Evolutionary conservation across 192 early-diverging fungal genomes (phyloP), one percentile per base, ranked within the genome.

Genomic region (Thoreauomyces humboldtii): DNA sequence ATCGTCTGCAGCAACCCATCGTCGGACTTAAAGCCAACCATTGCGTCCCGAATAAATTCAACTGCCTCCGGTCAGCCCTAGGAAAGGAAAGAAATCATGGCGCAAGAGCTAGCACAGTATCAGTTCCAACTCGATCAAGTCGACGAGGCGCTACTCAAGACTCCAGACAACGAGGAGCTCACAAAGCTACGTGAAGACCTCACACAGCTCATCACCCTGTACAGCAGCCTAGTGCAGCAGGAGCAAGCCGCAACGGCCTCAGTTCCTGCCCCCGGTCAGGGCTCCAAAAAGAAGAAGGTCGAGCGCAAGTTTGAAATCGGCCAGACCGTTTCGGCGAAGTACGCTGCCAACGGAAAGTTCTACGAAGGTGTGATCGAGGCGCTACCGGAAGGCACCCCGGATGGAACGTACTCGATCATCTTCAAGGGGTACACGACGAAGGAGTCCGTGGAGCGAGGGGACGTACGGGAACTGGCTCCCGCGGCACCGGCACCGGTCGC

Each of bases 121-220:
- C 81, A 75, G 45, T 86, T 88, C 63, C 84, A 88, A 61, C 71
- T 92, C 50, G 81, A 81, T 22, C 86, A 88, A 67, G 85, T 93
- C 50, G 83, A 91, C 32, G 74, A 84, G 63, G 86, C 88, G 5
- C 75, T 93, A 28, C 50, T 54, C 51, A 80, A 73, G 52, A 87
- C 90, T 71, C 88, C 89, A 9, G 72, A 73, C 28, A 89, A 91
- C 76, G 61, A 66, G 46, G 89, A 90, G 60, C 77, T 92, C 38
- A 57, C 73, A 50, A 88, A 84, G 60, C 79, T 90, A 43, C 77
- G 79, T 51, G 65, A 57, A 48, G 87, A 90, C 73, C 70, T 92
- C 47, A 76, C 63, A 22, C 87, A 91, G 61, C 78, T 92, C 28
- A 89, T 92, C 55, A 63, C 77, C 21, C 74, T 91, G 48, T 76